Evolutionary conservation across 176 grass and related monocot genomes (phyloP), one percentile per base, ranked within the genome.

Genomic region (Chloris gayana): DNA sequence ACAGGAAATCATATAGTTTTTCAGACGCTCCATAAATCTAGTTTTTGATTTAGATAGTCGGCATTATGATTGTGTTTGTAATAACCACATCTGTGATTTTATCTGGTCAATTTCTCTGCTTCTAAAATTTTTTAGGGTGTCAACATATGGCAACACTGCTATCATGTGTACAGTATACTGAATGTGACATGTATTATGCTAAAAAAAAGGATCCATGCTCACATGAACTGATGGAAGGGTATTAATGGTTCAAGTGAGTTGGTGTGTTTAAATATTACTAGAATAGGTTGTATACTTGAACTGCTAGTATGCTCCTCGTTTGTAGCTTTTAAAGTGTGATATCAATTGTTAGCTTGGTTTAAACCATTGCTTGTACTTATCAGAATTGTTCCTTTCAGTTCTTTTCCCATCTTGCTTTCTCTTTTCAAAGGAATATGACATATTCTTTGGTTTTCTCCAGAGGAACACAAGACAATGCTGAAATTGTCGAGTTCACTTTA

Each of bases 401-500:
- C 77, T 45, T 72, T n/a, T 51, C 2, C 69, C 22, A 46, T 63
- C 34, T 57, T 22, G 3, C 34, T 67, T 73, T 56, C 69, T 64
- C 75, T 64, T 73, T 67, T 17, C 15, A 72, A 30, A 6, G 27
- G 27, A 86, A 50, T 51, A 29, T 77, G n/a, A 6, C 59, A 73
- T 69, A 24, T 61, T 75, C 61, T 70, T 59, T 73, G 15, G 79
- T 53, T 53, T 54, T 66, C 70, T 44, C 80, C 69, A 92, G 94
- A 60, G 71, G 68, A 69, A 80, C 44, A 32, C 39, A 89, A 77
- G 61, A 82, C 59, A 77, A 75, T 68, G 8, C 11, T 65, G 78
- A 86, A 32, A 64, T 89, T 75, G 24, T 95, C 10, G 90, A 95
- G 75, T 74, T 93, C 80, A 57, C 51, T 77, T 75, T 99, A 67